A percentile compares a stretch with the other conserved stretches of the same genome.
These are phyloP conservation scores for Trichophyton simii DNA, from an alignment of 2,329 filamentous ascomycete genomes.

Conservation along the genomic window DNA sequence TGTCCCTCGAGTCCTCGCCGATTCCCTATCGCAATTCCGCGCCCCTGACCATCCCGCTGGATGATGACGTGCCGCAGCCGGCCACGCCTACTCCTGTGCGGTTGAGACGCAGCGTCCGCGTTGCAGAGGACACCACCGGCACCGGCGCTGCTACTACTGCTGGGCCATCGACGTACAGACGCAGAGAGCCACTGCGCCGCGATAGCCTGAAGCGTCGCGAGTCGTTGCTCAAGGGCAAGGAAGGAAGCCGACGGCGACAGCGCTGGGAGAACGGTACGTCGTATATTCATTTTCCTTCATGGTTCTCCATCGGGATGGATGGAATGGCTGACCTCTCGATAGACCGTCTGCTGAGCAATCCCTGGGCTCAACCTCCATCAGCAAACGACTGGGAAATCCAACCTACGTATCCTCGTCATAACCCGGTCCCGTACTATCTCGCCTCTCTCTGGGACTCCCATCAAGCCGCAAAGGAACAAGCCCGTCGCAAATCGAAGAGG, in stretches of 20 bases:
- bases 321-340: background rate
- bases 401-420: slow-evolving; percentile 65
- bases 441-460: slow-evolving; percentile 70
- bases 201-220: slow-evolving; percentile 55
- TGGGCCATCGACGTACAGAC: slow-evolving; percentile 29
- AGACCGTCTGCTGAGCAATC: slow-evolving; percentile 81
- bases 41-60: slow-evolving; percentile 62
- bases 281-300: too few relatives aligned
- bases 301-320: too few relatives aligned
- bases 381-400: slow-evolving; percentile 71
- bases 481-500: slow-evolving; percentile 15
- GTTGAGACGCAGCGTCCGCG: slow-evolving; percentile 19
- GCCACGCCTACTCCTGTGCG: background rate
- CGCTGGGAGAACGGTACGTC: slow-evolving; percentile 81
- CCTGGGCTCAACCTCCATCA: slow-evolving; percentile 69
- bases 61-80: slow-evolving; percentile 36
- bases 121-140: slow-evolving; percentile 9
- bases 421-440: slow-evolving; percentile 71
- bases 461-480: slow-evolving; percentile 32
- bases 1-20: slow-evolving; percentile 14
- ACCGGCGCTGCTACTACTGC: background rate
- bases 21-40: slow-evolving; percentile 29
- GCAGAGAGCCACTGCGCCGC: slow-evolving; percentile 18
- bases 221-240: slow-evolving; percentile 72
- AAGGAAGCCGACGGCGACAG: slow-evolving; percentile 72